Percentiles rank a stretch among this genome's conserved stretches.
phyloP scores from a whole-genome alignment of 352 stramenopile genomes.

The Halophytophthora batemanensis region DNA sequence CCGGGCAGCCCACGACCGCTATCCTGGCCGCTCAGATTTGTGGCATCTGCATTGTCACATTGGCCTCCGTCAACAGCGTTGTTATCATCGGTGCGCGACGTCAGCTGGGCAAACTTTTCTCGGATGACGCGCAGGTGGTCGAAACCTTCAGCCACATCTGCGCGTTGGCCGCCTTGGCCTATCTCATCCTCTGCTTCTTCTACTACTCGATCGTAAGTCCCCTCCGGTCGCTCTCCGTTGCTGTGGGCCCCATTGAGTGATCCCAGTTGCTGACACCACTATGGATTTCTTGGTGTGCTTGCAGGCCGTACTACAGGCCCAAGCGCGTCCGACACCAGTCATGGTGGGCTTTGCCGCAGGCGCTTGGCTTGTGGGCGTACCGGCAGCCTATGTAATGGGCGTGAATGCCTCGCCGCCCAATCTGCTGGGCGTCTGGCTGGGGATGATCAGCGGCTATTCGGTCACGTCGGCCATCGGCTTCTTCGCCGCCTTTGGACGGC shows the following conservation, averaged over 20 bases:
- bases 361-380: constrained; percentile 77
- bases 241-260: too few relatives aligned
- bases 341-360: constrained; percentile 57
- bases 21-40: constrained; percentile 57
- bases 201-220: constrained; percentile 74
- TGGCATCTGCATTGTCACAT: constrained; percentile 34
- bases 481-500: constrained; percentile 44
- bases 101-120: constrained; percentile 69
- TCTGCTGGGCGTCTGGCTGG: constrained; percentile 74
- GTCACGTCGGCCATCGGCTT: constrained; percentile 75
- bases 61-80: constrained; percentile 41
- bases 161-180: constrained; percentile 51
- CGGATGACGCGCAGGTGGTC: constrained; percentile 57
- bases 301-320: constrained; percentile 67
- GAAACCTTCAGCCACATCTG: constrained; percentile 61
- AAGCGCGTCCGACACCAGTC: constrained; percentile 48
- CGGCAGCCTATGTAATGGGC: constrained; percentile 65
- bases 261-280: neutral
- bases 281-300: constrained; percentile 1
- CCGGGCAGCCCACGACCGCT: constrained; percentile 33
- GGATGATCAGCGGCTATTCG: constrained; percentile 59
- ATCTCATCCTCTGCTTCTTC: constrained; percentile 77
- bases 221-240: too few relatives aligned
- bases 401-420: constrained; percentile 26
- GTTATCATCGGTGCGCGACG: constrained; percentile 42